phyloP scores from a whole-genome alignment of 2,329 filamentous ascomycete genomes.

The Verticillium longisporum region DNA sequence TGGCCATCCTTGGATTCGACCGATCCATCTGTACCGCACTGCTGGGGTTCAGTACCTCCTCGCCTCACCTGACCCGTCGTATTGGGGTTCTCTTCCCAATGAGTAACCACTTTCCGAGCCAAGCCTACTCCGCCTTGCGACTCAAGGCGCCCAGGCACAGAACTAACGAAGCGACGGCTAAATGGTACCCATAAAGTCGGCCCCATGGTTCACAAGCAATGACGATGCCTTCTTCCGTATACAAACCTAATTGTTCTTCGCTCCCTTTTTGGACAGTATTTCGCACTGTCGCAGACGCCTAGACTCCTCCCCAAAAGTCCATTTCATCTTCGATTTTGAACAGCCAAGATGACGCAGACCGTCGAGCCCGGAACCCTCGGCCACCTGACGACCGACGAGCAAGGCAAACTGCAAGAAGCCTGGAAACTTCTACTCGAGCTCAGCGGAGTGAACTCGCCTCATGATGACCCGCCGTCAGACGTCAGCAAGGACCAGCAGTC shows the following conservation, averaged over 20 bases:
- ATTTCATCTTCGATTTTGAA: slow-evolving; percentile 10
- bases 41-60: background rate
- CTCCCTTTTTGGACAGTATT: background rate
- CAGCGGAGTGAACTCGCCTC: slow-evolving; percentile 8
- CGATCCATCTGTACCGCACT: background rate
- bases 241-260: background rate
- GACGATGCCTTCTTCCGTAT: background rate
- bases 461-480: background rate
- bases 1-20: background rate
- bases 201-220: background rate
- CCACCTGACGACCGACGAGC: slow-evolving; percentile 16
- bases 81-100: background rate
- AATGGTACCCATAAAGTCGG: background rate
- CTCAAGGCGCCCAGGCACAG: too few relatives aligned
- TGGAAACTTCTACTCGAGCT: slow-evolving; percentile 16
- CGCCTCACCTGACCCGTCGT: background rate
- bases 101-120: background rate
- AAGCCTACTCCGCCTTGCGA: background rate
- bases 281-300: background rate
- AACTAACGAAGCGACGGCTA: too few relatives aligned
- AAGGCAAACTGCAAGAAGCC: slow-evolving; percentile 16
- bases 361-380: slow-evolving; percentile 15
- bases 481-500: background rate
- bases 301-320: background rate
- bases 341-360: slow-evolving; percentile 37